phyloP scores from a whole-genome alignment of 2,329 filamentous ascomycete species.

The Pezicula neosporulosa region DNA sequence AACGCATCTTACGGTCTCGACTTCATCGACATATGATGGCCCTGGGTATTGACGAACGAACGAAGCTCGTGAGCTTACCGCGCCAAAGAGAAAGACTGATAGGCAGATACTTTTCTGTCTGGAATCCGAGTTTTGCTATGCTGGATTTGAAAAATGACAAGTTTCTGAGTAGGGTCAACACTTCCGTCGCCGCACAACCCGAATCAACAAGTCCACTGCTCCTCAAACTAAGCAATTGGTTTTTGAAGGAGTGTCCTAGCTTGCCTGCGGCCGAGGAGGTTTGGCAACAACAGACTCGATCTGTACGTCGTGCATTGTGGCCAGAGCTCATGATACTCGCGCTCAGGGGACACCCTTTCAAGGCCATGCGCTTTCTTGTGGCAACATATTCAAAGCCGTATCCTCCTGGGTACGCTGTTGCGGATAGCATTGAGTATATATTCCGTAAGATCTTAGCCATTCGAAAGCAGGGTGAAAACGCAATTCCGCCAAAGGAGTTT shows the following conservation, averaged over 20 bases:
- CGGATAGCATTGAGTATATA: slow-evolving; percentile 20
- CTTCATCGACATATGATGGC: background rate
- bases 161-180: background rate
- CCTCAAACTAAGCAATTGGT: background rate
- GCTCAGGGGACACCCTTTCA: slow-evolving; percentile 12
- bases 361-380: slow-evolving; percentile 18
- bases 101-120: background rate
- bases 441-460: slow-evolving; percentile 12
- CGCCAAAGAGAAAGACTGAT: background rate
- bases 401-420: slow-evolving; percentile 15
- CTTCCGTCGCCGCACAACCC: background rate
- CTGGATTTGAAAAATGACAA: slow-evolving; percentile 3
- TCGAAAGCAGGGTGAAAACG: background rate
- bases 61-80: background rate
- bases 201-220: background rate
- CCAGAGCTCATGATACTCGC: slow-evolving; percentile 16
- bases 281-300: background rate
- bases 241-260: background rate
- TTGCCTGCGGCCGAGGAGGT: background rate
- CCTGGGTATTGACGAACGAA: background rate
- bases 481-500: slow-evolving; percentile 2
- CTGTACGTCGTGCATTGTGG: slow-evolving; percentile 8
- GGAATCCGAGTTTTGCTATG: slow-evolving; percentile 7
- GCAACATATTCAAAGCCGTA: slow-evolving; percentile 16
- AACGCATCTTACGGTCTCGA: background rate